Evolutionary conservation across 306 rosid species (phyloP), one percentile per base, ranked within the genome.

Genomic region (Macrotyloma uniflorum): DNA sequence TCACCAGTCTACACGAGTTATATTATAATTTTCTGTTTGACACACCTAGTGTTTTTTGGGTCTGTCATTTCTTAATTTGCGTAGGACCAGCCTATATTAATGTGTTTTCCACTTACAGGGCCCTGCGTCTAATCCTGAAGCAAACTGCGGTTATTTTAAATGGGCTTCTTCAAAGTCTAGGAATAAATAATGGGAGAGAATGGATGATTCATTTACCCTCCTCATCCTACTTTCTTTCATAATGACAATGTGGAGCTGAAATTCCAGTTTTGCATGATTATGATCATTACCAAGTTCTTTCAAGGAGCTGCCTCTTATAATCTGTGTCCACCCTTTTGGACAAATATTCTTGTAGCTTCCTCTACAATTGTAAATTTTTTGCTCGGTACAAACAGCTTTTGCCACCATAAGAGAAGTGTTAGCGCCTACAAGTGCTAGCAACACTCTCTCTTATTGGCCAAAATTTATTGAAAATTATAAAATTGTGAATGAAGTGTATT

Each of bases 91-190:
- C 57, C 36, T 11, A 50, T 51, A 38, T 64, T 72, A 36, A 74
- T 51, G 36, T 71, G 68, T 14, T 71, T 63, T 80, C 33, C 80
- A 72, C 76, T 63, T 75, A 8, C 90, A 92, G 98, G 98, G 98
- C 35, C 98, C 99, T 67, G 86, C 93, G 61, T 91, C 93, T 61
- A 88, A 95, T 76, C 85, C 91, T n/a, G 97, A 93, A 79, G 98
- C 99, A 79, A 95, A 93, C 77, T 93, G 99, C 74, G 88, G 90
- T 79, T 93, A 76, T 87, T 95, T 91, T 70, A 88, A 90, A 84
- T 96, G 98, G 97, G 98, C 96, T 69, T 83, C 88, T 51, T 91
- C 91, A n/a, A 95, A 95, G 87, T 81, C 96, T 78, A 90, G 86
- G 78, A 84, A 76, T 33, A 85, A 85, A 74, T 77, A 82, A 84